Percentiles rank a stretch among this genome's conserved stretches.
These are phyloP conservation scores for Isoetes taiwanensis DNA, from an alignment of 75 land plant genomes.

Conservation along the genomic window DNA sequence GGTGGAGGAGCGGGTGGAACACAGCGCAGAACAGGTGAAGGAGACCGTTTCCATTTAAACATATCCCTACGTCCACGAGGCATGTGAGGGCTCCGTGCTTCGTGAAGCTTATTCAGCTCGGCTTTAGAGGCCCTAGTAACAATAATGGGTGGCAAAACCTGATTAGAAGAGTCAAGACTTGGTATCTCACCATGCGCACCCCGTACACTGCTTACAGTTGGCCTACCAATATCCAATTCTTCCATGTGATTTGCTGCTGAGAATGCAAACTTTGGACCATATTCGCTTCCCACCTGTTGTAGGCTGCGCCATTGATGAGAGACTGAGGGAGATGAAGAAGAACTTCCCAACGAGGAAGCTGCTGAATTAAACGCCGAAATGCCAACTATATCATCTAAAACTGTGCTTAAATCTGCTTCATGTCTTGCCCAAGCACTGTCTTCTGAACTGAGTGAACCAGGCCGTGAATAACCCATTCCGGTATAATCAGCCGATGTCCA, in stretches of 20 bases:
- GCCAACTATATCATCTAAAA: conserved; percentile 84
- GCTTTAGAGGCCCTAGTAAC: conserved; percentile 43
- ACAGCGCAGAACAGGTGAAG: conserved; percentile 91
- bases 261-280: conserved; percentile 15
- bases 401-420: conserved; percentile 76
- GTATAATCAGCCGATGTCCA: conserved; percentile 84
- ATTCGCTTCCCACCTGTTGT: conserved; percentile 19
- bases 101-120: conserved; percentile 37
- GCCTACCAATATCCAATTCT: too few species aligned
- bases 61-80: conserved; percentile 44
- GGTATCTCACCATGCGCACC: conserved; percentile 39
- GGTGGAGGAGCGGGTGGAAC: conserved; percentile 82
- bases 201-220: too few species aligned
- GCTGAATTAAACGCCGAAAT: conserved; percentile 20
- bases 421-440: conserved; percentile 96
- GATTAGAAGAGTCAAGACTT: conserved; percentile 42
- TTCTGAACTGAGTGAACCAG: conserved; percentile 96
- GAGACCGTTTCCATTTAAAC: conserved; percentile 60
- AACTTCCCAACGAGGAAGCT: background rate
- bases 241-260: too few species aligned
- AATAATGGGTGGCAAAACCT: conserved; percentile 66
- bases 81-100: conserved; percentile 67
- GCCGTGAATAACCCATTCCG: conserved; percentile 65
- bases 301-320: conserved; percentile 8
- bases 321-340: conserved; percentile 49